A percentile compares a stretch with the other conserved stretches of the same genome.
Conservation (phyloP, 2,329 filamentous ascomycete genomes). For the Cladosporium sp. region DNA sequence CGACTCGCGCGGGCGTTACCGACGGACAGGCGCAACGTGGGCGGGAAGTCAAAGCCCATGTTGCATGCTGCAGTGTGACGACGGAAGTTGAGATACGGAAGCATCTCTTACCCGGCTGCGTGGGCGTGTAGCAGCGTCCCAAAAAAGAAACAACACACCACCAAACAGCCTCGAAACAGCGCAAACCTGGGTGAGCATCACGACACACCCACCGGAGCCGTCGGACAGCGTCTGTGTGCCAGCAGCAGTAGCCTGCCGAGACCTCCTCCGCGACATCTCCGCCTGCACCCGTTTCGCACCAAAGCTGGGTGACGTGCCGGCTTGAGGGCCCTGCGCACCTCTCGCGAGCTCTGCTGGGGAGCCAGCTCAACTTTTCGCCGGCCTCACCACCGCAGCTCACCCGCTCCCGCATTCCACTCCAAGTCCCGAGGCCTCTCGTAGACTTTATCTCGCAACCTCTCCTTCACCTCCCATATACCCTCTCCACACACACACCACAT, state of each 20-base stretch:
- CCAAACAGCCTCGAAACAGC: neutral
- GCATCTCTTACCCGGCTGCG: neutral
- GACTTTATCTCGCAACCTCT: conserved; percentile 2
- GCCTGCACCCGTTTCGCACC: neutral
- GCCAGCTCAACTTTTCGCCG: conserved; percentile 6
- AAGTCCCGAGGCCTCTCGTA: conserved; percentile 1
- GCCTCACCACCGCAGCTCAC: neutral
- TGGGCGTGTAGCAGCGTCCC: too few relatives aligned
- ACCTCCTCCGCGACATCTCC: neutral
- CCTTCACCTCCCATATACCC: conserved; percentile 1
- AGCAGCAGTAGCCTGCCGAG: neutral
- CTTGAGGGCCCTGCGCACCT: neutral
- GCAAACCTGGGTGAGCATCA: neutral
- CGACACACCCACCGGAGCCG: neutral
- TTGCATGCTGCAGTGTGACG: neutral
- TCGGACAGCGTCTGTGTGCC: neutral
- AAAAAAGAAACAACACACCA: neutral
- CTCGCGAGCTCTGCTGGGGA: neutral
- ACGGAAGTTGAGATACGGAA: neutral
- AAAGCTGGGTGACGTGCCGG: conserved; percentile 2
- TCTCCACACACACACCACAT: neutral
- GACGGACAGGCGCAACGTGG: neutral
- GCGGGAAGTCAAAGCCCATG: neutral
- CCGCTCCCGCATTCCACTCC: conserved; percentile 1
- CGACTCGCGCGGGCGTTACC: neutral